A percentile compares a stretch with the other conserved stretches of the same genome.
Conservation (phyloP, 108 stramenopile species). For the Chaetoceros tenuissimus region DNA sequence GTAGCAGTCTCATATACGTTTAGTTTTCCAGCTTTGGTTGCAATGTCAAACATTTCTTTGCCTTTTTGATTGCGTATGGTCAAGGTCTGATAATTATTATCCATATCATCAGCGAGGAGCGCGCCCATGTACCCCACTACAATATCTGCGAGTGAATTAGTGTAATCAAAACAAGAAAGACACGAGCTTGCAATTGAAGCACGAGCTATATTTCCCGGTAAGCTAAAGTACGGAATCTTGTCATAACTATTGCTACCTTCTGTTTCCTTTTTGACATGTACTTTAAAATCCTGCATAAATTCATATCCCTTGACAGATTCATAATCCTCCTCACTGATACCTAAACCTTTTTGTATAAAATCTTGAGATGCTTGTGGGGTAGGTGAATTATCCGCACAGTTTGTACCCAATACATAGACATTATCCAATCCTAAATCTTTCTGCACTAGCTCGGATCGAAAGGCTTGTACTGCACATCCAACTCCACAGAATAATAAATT, state of each 20-base stretch:
- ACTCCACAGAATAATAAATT: slow-evolving; percentile 74
- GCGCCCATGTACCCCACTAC: slow-evolving; percentile 85
- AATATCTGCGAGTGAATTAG: slow-evolving; percentile 76
- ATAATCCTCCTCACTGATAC: slow-evolving; percentile 3
- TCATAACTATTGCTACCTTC: slow-evolving; percentile 35
- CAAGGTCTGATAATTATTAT: slow-evolving; percentile 55
- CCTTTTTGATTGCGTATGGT: slow-evolving; percentile 66
- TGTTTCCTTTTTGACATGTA: slow-evolving; percentile 73
- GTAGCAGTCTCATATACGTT: slow-evolving; percentile 28
- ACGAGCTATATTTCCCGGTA: slow-evolving; percentile 68
- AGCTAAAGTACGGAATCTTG: slow-evolving; percentile 64
- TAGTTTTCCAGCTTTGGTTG: slow-evolving; percentile 33
- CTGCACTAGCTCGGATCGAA: slow-evolving; percentile 65
- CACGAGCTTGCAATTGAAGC: slow-evolving; percentile 71
- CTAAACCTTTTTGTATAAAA: slow-evolving; percentile 51
- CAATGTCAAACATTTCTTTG: slow-evolving; percentile 49
- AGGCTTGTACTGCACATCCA: slow-evolving; percentile 76
- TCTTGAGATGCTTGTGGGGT: slow-evolving; percentile 62
- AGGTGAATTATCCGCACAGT: slow-evolving; percentile 74
- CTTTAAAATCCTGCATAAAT: slow-evolving; percentile 81
- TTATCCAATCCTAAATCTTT: slow-evolving; percentile 42
- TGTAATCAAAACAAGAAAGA: slow-evolving; percentile 76
- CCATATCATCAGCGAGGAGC: slow-evolving; percentile 46
- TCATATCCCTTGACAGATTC: slow-evolving; percentile 47
- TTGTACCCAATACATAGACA: slow-evolving; percentile 73